Conservation (phyloP, 306 rosid genomes). For the Comarum palustre region DNA sequence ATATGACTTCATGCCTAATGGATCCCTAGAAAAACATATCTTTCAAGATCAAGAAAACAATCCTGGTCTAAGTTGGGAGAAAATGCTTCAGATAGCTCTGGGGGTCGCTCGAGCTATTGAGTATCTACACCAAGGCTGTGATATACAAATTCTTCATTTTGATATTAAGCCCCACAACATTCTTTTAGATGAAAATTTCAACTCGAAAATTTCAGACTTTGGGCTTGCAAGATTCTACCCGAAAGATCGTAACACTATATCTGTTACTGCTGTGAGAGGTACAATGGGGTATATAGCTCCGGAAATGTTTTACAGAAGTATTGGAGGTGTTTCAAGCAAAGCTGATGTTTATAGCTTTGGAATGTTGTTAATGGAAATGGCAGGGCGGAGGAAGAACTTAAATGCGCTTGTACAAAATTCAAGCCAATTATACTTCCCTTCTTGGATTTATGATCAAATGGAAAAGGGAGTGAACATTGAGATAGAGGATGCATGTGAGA, state of each 20-base stretch:
- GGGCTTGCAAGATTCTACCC: slow-evolving; percentile 21
- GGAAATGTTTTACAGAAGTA: slow-evolving; percentile 8
- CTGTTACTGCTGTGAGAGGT: slow-evolving; percentile 8
- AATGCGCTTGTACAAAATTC: slow-evolving; percentile 3
- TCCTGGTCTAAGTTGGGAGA: slow-evolving; percentile 1
- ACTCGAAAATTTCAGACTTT: slow-evolving; percentile 16
- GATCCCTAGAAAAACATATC: slow-evolving; percentile 13
- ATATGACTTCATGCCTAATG: slow-evolving; percentile 20
- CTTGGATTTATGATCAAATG: slow-evolving; percentile 8
- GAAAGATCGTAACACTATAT: neutral
- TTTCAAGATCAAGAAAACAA: neutral
- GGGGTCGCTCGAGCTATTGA: slow-evolving; percentile 13
- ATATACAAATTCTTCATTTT: slow-evolving; percentile 20
- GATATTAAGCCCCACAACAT: slow-evolving; percentile 24
- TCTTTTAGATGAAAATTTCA: slow-evolving; percentile 10
- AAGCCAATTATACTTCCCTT: slow-evolving; percentile 18
- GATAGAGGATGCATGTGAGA: neutral
- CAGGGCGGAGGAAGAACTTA: slow-evolving; percentile 12
- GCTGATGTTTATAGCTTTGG: slow-evolving; percentile 21
- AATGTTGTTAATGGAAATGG: slow-evolving; percentile 18
- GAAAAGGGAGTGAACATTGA: slow-evolving; percentile 7
- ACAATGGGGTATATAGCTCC: slow-evolving; percentile 23
- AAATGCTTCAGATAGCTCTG: slow-evolving; percentile 9
- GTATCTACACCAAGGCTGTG: slow-evolving; percentile 19
- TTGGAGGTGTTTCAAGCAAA: slow-evolving; percentile 10